Evolutionary conservation across 768 basidiomycete species (phyloP).

Genomic region (Lyophyllum decastes): DNA sequence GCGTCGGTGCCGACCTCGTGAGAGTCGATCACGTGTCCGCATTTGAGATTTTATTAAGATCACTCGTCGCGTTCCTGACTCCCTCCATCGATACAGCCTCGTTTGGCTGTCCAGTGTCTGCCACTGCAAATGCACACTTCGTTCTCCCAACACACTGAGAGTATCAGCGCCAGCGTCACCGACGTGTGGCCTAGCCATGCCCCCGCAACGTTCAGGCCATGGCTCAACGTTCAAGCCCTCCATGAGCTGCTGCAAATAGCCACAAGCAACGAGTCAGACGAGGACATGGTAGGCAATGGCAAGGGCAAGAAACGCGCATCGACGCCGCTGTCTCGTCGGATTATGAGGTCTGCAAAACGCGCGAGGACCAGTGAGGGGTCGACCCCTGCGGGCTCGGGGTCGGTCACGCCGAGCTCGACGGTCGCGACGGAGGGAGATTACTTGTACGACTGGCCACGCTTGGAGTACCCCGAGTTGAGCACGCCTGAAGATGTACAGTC

Average conservation of each 20-base stretch:
- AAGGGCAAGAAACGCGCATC: conserved; percentile 24
- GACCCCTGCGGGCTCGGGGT: background rate
- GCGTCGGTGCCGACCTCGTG: no score
- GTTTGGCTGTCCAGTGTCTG: no score
- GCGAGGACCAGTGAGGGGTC: conserved; percentile 3
- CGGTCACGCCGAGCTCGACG: background rate
- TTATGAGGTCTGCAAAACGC: conserved; percentile 14
- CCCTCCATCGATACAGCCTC: no score
- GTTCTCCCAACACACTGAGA: conserved; percentile 15
- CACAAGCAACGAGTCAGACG: conserved; percentile 15
- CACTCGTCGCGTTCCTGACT: no score
- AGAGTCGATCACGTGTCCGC: no score
- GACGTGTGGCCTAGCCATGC: conserved; percentile 16
- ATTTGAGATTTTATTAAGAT: no score
- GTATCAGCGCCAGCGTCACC: conserved; percentile 4
- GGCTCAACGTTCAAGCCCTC: conserved; percentile 25
- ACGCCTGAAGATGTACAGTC: conserved; percentile 3
- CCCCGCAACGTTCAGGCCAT: conserved; percentile 20
- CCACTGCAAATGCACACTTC: conserved; percentile 13
- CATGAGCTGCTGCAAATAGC: conserved; percentile 20
- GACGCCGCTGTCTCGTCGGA: background rate
- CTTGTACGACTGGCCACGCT: conserved; percentile 11
- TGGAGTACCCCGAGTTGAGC: conserved; percentile 10
- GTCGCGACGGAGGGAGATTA: no score
- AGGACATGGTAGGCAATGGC: background rate